Evolutionary conservation across 495 filamentous ascomycete species (phyloP).

Genomic region (Aspergillus ellipticus): DNA sequence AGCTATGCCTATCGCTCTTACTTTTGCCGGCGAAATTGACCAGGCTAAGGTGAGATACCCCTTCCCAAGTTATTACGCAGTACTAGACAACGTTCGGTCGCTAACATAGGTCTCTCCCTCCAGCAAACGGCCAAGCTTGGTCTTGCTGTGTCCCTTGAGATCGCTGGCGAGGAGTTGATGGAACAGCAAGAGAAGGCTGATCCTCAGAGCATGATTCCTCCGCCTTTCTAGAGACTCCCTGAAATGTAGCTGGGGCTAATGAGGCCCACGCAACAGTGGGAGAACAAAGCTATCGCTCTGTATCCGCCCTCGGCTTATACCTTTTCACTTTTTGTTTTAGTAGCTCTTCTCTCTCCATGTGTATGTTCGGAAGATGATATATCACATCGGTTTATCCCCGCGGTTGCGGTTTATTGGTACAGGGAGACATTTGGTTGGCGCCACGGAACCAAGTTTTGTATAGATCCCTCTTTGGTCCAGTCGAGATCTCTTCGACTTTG

Average conservation of each 20-base stretch:
- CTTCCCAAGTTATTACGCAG: not conserved
- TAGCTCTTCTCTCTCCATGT: constrained; percentile 40
- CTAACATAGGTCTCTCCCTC: constrained; percentile 1
- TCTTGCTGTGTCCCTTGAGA: constrained; percentile 90
- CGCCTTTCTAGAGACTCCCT: constrained; percentile 48
- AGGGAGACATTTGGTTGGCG: constrained; percentile 40
- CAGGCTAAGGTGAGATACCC: constrained; percentile 75
- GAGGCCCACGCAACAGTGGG: constrained; percentile 1
- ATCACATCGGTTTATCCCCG: constrained; percentile 31
- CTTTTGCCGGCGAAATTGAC: constrained; percentile 96
- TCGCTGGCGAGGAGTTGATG: constrained; percentile 83
- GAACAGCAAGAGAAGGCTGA: constrained; percentile 76
- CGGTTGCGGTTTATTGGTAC: constrained; percentile 33
- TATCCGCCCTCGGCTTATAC: constrained; percentile 13
- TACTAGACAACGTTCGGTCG: not conserved
- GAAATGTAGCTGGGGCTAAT: constrained; percentile 10
- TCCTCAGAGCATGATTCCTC: constrained; percentile 42
- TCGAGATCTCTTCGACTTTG: constrained; percentile 17
- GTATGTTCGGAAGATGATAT: constrained; percentile 34
- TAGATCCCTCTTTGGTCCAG: constrained; percentile 38
- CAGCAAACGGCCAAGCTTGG: constrained; percentile 95
- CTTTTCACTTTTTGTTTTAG: constrained; percentile 43
- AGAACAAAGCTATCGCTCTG: constrained; percentile 6
- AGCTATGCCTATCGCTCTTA: constrained; percentile 81
- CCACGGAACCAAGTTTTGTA: constrained; percentile 44